Evolutionary conservation across 2,329 filamentous ascomycete species (phyloP), one percentile per base, ranked within the genome.

Genomic region (Claviceps purpurea): DNA sequence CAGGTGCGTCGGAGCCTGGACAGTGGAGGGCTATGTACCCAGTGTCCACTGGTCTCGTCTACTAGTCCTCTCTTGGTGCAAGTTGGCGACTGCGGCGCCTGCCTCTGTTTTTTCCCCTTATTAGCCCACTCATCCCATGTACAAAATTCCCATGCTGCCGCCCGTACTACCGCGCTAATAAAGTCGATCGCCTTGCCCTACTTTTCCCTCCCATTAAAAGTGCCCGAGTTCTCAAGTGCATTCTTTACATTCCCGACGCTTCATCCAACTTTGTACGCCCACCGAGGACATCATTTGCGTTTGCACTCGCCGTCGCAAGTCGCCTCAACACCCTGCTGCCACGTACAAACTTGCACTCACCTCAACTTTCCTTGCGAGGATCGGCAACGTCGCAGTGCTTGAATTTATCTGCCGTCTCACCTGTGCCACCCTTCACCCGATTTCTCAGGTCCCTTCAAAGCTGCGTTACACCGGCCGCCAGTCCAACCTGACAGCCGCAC

Each of bases 371-470:
- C 47, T 50, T 38, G 52, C 20, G 42, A 41, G 42, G 50, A 52
- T 54, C 50, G 50, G 42, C 53, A 52, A 41, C 47, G 50, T 52
- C 43, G 47, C 53, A 49, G 52, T 49, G 52, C 52, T 51, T 44
- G 47, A 14, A 43, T 14, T 38, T 22, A 22, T 39, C 50, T 52
- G 53, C 45, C 16, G 53, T 52, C 53, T 54, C 39, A 48, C 47
- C 47, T 50, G 43, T 47, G 30, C 18, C 16, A 40, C 30, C 44
- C 26, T 46, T 53, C 42, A 26, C 20, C 40, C 49, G 41, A 22
- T 8, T 18, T 43, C 42, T 38, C 20, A 45, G 42, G 40, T 50
- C 20, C 42, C 37, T 47, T 51, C 30, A 34, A 34, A 34, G 30
- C 30, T 42, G 47, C 41, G 30, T 37, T 30, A 52, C 50, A 50